Base-by-base conservation (phyloP, 441 rosid genomes). In the Arabidopsis lyrata region DNA sequence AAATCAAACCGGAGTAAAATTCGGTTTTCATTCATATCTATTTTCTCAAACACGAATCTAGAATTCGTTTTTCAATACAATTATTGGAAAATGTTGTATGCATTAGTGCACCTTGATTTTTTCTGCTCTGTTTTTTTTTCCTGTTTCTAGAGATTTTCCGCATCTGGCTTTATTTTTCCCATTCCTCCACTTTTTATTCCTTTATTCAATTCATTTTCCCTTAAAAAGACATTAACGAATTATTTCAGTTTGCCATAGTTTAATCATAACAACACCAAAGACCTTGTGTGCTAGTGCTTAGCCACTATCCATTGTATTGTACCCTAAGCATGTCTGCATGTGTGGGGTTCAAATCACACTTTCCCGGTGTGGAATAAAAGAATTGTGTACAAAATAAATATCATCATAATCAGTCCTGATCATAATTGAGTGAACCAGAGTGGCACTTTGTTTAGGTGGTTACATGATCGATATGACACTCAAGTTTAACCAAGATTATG, bases 281-380 rank as follows among this genome's bases (percentile, higher is more conserved):
- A 63, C 60, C 66, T 66, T 24, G 44, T 74, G 77, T 22, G 59
- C 3, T 73, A 66, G 63, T 64, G 49, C 77, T 48, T 47, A 73
- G 77, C 49, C 77, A 73, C 60, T 65, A 65, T 48, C 34, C 34
- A 32, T 35, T 32, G 42, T 9, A 10, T 49, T 50, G 41, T 15
- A 20, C 10, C 57, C 24, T 11, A 36, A 48, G 53, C 72, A 58
- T 24, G 27, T 66, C 67, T 58, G 24, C 24, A 22, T 24, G 27
- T 66, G 72, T 58, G 72, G 63, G 34, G 29, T 71, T 62, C 52
- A 57, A 42, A 57, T 15, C 16, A 39, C 66, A 48, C 60, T 73
- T 64, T 58, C 67, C 54, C 66, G 7, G 58, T 66, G n/a, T 58
- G 67, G 47, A 18, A 38, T 57, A 49, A 57, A 73, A n/a, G 2